phyloP scores from a whole-genome alignment of 495 filamentous ascomycete species.

The Cenococcum geophilum region DNA sequence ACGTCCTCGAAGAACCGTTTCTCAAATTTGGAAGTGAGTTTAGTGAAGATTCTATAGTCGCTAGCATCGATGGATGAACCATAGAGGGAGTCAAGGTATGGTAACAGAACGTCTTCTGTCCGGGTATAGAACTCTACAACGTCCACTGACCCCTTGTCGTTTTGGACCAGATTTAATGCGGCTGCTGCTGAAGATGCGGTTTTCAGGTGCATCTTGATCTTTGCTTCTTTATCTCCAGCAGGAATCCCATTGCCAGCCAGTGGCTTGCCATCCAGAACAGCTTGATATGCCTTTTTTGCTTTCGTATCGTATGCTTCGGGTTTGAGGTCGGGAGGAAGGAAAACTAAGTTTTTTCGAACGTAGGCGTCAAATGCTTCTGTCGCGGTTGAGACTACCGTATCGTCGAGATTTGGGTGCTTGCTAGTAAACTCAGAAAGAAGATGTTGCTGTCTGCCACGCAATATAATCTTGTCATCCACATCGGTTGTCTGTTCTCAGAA shows the following conservation, averaged over 20 bases:
- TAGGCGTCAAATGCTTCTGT: constrained; percentile 66
- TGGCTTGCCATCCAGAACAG: constrained; percentile 54
- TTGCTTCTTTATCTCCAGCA: constrained; percentile 68
- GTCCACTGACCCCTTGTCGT: constrained; percentile 19
- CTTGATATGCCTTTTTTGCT: constrained; percentile 56
- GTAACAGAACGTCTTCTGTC: constrained; percentile 65
- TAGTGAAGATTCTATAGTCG: constrained; percentile 72
- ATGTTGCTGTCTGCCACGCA: constrained; percentile 71
- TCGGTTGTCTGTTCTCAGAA: constrained; percentile 8
- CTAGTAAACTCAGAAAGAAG: constrained; percentile 55
- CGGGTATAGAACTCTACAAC: constrained; percentile 51
- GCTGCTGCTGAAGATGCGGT: constrained; percentile 48
- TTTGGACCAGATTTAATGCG: constrained; percentile 23
- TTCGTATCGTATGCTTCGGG: constrained; percentile 51
- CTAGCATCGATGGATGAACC: constrained; percentile 66
- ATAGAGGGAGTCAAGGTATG: constrained; percentile 75
- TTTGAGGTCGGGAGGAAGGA: constrained; percentile 44
- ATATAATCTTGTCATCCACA: constrained; percentile 90
- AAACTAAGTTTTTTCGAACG: constrained; percentile 66
- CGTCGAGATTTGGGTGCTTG: constrained; percentile 44
- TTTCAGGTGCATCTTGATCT: constrained; percentile 88
- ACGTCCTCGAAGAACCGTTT: constrained; percentile 79
- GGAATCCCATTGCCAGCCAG: constrained; percentile 55
- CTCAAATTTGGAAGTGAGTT: constrained; percentile 77
- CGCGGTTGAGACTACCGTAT: constrained; percentile 47